These are phyloP conservation scores for Pleurotus pulmonarius DNA, from an alignment of 768 basidiomycete genomes.

Conservation along the genomic window DNA sequence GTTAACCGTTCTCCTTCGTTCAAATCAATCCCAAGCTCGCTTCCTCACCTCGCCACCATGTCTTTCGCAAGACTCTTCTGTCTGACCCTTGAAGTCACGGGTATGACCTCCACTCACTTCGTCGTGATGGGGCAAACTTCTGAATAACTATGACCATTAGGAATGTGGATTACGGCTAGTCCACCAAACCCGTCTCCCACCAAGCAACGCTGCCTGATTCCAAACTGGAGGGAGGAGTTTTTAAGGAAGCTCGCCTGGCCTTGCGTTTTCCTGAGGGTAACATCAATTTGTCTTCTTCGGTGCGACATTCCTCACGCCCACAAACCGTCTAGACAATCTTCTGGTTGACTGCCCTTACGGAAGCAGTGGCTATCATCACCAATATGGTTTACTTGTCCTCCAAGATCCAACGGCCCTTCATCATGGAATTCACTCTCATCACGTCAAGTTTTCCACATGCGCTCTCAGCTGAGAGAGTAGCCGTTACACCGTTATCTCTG, in stretches of 20 bases:
- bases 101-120: neutral
- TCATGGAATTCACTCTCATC: neutral
- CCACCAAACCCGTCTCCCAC: conserved; percentile 8
- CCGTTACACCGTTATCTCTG: conserved; percentile 1
- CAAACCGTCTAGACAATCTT: conserved; percentile 3
- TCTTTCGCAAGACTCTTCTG: conserved; percentile 7
- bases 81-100: conserved; percentile 1
- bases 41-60: conserved; percentile 2
- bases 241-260: conserved; percentile 8
- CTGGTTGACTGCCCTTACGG: conserved; percentile 4
- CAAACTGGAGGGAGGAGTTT: conserved; percentile 10
- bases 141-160: neutral
- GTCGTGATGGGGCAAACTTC: neutral
- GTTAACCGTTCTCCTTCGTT: neutral
- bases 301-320: neutral
- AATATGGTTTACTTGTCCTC: neutral
- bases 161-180: conserved; percentile 10
- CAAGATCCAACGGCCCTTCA: neutral
- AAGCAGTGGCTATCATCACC: neutral
- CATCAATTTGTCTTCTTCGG: neutral
- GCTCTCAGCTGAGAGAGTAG: neutral
- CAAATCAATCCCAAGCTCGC: neutral
- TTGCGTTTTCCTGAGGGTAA: conserved; percentile 7
- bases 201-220: conserved; percentile 1
- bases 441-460: neutral